Conservation (phyloP, 2,329 filamentous ascomycete species). For the Aspergillus cejpii region DNA sequence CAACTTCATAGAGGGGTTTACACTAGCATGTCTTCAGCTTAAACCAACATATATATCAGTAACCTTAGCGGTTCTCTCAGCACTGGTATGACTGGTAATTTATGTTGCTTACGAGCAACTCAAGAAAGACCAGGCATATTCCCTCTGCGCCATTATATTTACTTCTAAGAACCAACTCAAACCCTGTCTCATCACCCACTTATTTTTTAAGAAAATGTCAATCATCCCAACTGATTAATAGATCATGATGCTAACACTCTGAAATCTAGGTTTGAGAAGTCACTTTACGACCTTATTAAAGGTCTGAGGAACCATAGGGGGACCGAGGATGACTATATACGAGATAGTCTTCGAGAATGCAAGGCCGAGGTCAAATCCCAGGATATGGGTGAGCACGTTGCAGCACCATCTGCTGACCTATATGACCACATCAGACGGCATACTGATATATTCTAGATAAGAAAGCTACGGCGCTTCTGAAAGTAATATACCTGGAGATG, state of each 20-base stretch:
- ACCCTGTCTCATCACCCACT: background rate
- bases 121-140: too few species aligned
- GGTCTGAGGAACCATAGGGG: conserved; percentile 94
- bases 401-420: background rate
- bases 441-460: conserved; percentile 54
- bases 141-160: too few species aligned
- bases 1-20: too few species aligned
- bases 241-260: too few species aligned
- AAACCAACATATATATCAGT: too few species aligned
- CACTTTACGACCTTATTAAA: conserved; percentile 95
- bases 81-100: too few species aligned
- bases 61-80: too few species aligned
- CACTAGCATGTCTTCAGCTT: too few species aligned
- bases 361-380: conserved; percentile 83
- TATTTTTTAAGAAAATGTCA: background rate
- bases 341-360: conserved; percentile 90
- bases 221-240: too few species aligned
- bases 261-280: conserved; percentile 85
- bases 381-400: conserved; percentile 67
- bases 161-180: too few species aligned
- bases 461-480: conserved; percentile 91
- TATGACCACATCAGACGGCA: background rate
- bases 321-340: conserved; percentile 89
- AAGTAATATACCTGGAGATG: conserved; percentile 97
- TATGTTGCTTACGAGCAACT: too few species aligned